phyloP scores from a whole-genome alignment of 2,329 filamentous ascomycete genomes.

The Gyromitra esculenta region DNA sequence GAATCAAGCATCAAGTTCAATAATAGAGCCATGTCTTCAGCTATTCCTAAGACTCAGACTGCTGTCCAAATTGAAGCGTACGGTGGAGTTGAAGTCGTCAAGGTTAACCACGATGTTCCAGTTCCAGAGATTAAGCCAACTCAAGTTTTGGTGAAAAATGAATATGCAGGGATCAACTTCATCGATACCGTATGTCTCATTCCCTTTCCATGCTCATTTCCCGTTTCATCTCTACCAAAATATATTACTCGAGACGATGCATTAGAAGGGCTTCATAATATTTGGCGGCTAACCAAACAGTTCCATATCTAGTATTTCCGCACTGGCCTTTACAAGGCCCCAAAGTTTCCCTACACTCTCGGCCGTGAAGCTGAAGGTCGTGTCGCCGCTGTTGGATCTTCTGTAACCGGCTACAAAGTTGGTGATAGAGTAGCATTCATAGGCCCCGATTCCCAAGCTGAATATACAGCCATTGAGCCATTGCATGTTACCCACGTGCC shows the following conservation, averaged over 20 bases:
- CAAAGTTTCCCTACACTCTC: constrained; percentile 76
- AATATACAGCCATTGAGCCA: constrained; percentile 68
- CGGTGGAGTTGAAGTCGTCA: constrained; percentile 75
- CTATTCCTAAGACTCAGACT: constrained; percentile 74
- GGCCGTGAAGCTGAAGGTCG: constrained; percentile 82
- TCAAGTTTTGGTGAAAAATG: constrained; percentile 82
- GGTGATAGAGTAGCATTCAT: constrained; percentile 80
- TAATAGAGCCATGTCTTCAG: constrained; percentile 47
- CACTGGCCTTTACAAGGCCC: constrained; percentile 77
- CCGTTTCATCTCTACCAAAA: constrained; percentile 54
- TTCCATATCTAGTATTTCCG: constrained; percentile 75
- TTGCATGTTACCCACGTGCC: constrained; percentile 72
- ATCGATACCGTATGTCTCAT: constrained; percentile 75
- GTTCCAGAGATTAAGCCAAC: constrained; percentile 75
- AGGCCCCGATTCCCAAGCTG: constrained; percentile 66
- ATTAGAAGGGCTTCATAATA: neutral
- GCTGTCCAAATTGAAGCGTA: constrained; percentile 77
- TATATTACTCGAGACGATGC: neutral
- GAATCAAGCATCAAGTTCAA: neutral
- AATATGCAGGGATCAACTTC: constrained; percentile 82
- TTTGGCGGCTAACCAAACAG: neutral
- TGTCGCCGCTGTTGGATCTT: constrained; percentile 70
- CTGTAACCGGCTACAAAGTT: constrained; percentile 63
- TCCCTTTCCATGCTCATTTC: constrained; percentile 18
- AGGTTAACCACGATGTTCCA: constrained; percentile 75